Conservation (phyloP, 345 rosid species). For the Sonneratia caseolaris region DNA sequence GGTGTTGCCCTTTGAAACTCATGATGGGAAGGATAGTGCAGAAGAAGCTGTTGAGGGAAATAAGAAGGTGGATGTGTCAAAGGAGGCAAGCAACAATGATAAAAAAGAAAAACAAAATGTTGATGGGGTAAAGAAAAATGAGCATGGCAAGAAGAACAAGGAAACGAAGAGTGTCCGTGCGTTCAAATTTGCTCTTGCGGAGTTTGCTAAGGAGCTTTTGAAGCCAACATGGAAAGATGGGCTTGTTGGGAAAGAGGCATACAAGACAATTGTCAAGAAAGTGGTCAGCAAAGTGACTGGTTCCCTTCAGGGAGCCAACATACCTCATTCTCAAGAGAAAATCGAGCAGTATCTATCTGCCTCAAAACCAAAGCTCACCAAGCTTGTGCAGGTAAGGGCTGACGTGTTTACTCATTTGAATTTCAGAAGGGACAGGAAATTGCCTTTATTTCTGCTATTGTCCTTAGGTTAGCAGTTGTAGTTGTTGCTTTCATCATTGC, state of each 20-base stretch:
- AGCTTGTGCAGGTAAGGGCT: conserved; percentile 78
- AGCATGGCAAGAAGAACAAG: conserved; percentile 64
- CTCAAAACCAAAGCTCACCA: conserved; percentile 80
- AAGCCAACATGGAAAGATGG: conserved; percentile 97
- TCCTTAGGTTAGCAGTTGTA: background rate
- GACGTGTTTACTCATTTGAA: background rate
- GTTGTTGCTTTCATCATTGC: background rate
- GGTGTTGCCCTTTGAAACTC: conserved; percentile 21
- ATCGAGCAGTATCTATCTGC: conserved; percentile 71
- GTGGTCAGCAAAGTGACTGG: conserved; percentile 88
- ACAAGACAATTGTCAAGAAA: conserved; percentile 91
- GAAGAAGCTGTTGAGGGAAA: conserved; percentile 27
- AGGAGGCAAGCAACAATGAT: conserved; percentile 26
- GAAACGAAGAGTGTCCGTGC: conserved; percentile 62
- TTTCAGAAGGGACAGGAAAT: background rate
- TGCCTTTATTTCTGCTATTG: background rate
- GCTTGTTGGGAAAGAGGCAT: conserved; percentile 73
- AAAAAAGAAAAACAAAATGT: conserved; percentile 34
- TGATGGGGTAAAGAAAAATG: conserved; percentile 40
- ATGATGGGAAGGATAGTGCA: conserved; percentile 19
- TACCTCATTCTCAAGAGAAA: conserved; percentile 92
- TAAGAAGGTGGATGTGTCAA: conserved; percentile 30
- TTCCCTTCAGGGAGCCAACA: conserved; percentile 51
- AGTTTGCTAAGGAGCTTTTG: conserved; percentile 76
- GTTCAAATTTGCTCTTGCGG: conserved; percentile 82